Evolutionary conservation across 176 grass and related monocot genomes (phyloP), one percentile per base, ranked within the genome.

Genomic region (Eleusine coracana): DNA sequence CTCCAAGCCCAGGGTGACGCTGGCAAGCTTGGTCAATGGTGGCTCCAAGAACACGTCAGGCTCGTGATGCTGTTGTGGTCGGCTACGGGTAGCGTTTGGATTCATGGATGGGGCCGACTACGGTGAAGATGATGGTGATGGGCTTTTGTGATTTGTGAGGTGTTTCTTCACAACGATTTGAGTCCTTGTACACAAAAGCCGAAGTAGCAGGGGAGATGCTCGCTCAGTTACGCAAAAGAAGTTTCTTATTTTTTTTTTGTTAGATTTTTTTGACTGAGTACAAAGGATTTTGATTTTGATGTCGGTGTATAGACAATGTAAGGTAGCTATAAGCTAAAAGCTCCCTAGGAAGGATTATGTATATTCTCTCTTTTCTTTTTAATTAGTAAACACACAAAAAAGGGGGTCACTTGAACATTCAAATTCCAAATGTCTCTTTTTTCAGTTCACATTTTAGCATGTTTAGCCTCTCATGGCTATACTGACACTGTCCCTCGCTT

Each of bases 21-120:
- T 90, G 25, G 70, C 84, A 25, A 90, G 76, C 90, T 85, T 94
- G 87, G 59, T 91, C 85, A 73, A 82, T 78, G 83, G 58, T 37
- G 49, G 67, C 13, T 83, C 84, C 51, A 86, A 78, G 60, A 86
- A 86, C 44, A 6, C 88, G 14, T 83, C 79, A 17, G 79, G 74
- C n/a, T 82, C 79, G 25, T 90, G 84, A 90, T 83, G 67, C 38
- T 28, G 12, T 38, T 28, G 12, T 38, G 13, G 36, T 50, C 49
- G 10, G 34, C 18, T 20, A 45, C 20, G n/a, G 29, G 40, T 49
- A 28, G 29, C n/a, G 7, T 68, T 84, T 41, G 50, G 50, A 50
- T 77, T 78, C 44, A 70, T 75, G 38, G 38, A 69, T 49, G 3
- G 56, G 56, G 41, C 8, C 5, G 27, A 29, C 59, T 49, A 31